Evolutionary conservation across 148 eudicot species (phyloP).

Genomic region (Cornus florida): DNA sequence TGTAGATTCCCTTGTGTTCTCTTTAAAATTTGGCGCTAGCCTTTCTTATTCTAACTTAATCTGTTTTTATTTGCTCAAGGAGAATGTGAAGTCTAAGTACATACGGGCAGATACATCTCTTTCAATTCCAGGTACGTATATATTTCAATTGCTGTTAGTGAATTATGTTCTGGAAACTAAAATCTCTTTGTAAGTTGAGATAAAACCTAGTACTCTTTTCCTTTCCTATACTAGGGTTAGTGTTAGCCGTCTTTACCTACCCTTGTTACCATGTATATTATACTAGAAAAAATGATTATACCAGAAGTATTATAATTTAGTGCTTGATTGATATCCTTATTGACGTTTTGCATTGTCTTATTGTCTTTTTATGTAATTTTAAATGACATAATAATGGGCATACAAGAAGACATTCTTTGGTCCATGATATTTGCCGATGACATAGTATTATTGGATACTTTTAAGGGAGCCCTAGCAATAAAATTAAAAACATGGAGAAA

Average conservation of each 20-base stretch:
- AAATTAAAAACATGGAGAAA: too few species aligned
- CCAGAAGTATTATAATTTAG: not conserved
- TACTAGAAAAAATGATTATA: not conserved
- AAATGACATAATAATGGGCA: too few species aligned
- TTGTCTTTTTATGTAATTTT: too few species aligned
- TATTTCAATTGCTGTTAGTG: not conserved
- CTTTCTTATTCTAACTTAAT: not conserved
- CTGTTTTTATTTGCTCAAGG: constrained; percentile 31
- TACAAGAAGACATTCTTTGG: too few species aligned
- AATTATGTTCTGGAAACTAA: not conserved
- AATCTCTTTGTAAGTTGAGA: not conserved
- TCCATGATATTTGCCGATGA: too few species aligned
- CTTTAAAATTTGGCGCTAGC: not conserved
- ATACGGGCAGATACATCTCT: constrained; percentile 30
- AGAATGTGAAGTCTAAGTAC: constrained; percentile 31
- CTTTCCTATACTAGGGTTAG: not conserved
- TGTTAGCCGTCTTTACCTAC: too few species aligned
- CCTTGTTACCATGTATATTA: too few species aligned
- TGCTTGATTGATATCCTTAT: not conserved
- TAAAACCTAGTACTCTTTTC: not conserved
- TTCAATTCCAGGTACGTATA: constrained; percentile 29
- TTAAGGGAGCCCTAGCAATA: too few species aligned
- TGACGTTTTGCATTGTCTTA: not conserved
- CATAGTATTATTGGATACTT: too few species aligned
- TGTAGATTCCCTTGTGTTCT: not conserved